Evolutionary conservation across 108 stramenopile genomes (phyloP).

Genomic region (Discostella pseudostelligera): DNA sequence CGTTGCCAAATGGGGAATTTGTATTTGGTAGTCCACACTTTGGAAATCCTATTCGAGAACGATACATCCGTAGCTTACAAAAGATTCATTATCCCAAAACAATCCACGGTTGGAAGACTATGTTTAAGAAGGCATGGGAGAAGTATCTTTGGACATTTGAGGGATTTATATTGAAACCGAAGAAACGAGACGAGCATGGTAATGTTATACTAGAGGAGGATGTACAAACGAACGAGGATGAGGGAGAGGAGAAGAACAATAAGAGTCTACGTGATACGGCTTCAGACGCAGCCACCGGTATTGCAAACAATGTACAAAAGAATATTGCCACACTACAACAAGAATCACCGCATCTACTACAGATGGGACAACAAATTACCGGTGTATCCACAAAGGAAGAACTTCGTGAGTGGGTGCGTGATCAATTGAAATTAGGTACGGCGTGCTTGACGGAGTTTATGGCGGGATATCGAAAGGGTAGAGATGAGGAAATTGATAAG

Average conservation of each 20-base stretch:
- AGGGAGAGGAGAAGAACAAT: slow-evolving; percentile 3
- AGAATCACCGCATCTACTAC: slow-evolving; percentile 47
- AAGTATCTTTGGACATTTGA: slow-evolving; percentile 37
- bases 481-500: slow-evolving; percentile 82
- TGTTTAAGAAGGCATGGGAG: slow-evolving; percentile 20
- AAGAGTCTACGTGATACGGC: slow-evolving; percentile 21
- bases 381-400: slow-evolving; percentile 70
- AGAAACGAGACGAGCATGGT: slow-evolving; percentile 39
- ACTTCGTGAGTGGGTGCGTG: slow-evolving; percentile 50
- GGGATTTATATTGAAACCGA: slow-evolving; percentile 23
- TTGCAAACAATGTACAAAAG: slow-evolving; percentile 51
- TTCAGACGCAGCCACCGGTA: slow-evolving; percentile 26
- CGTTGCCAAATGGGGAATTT: not conserved
- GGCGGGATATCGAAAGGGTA: slow-evolving; percentile 80
- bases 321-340: slow-evolving; percentile 53
- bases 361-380: slow-evolving; percentile 57
- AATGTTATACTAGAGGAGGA: slow-evolving; percentile 28
- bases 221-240: slow-evolving; percentile 12
- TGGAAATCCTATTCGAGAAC: slow-evolving; percentile 22
- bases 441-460: slow-evolving; percentile 75
- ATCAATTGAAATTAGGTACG: slow-evolving; percentile 67
- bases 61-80: slow-evolving; percentile 19
- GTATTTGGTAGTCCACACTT: slow-evolving; percentile 25
- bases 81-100: slow-evolving; percentile 32
- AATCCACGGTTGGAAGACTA: slow-evolving; percentile 25